Conservation (phyloP, 2,329 filamentous ascomycete species). For the Fusarium sp. region DNA sequence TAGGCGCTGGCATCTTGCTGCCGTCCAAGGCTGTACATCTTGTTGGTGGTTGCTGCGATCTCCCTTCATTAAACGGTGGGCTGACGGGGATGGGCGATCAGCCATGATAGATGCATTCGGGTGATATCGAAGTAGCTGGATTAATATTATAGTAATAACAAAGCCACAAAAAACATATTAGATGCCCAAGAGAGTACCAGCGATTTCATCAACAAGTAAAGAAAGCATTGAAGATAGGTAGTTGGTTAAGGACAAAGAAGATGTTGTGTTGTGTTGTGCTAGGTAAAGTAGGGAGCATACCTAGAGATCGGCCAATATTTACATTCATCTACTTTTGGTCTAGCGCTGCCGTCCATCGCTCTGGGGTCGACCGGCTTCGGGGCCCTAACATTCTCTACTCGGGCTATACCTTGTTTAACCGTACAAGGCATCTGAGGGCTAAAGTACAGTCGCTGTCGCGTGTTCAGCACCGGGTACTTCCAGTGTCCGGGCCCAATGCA, state of each 20-base stretch:
- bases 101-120: constrained; percentile 8
- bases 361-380: constrained; percentile 27
- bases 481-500: constrained; percentile 22
- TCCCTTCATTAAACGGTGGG: constrained; percentile 18
- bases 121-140: background rate
- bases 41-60: constrained; percentile 4
- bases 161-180: background rate
- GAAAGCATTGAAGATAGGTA: background rate
- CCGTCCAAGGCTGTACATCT: constrained; percentile 55
- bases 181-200: background rate
- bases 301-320: constrained; percentile 36
- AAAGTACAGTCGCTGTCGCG: constrained; percentile 32
- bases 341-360: constrained; percentile 33
- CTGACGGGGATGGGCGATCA: constrained; percentile 18
- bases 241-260: background rate
- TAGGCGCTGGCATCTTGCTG: constrained; percentile 57
- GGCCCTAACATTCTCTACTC: constrained; percentile 26
- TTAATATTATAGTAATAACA: background rate
- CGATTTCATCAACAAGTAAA: background rate
- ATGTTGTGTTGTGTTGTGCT: constrained; percentile 7
- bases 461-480: constrained; percentile 18
- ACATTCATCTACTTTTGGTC: constrained; percentile 44
- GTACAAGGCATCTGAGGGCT: background rate
- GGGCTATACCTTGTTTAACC: constrained; percentile 16
- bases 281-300: constrained; percentile 5